Evolutionary conservation across 2,329 filamentous ascomycete species (phyloP).

Genomic region (Aureobasidium melanogenum): DNA sequence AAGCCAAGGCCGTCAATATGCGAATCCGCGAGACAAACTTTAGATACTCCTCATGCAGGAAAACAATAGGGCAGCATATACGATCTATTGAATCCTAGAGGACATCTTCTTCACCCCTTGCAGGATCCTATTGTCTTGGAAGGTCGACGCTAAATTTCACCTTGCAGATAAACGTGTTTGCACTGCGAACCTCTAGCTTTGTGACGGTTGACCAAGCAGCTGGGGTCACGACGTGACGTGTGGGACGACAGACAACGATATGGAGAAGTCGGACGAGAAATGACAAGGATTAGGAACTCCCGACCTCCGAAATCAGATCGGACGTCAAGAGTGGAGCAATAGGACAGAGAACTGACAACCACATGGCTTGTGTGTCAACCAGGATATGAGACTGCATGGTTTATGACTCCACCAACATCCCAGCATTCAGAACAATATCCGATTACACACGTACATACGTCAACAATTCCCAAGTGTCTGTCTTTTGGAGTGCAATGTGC

Average conservation of each 20-base stretch:
- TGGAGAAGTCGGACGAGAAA: not conserved
- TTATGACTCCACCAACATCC: not conserved
- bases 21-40: not conserved
- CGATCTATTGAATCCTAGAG: not conserved
- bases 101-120: not conserved
- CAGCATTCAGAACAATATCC: not conserved
- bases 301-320: not conserved
- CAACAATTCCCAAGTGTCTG: not conserved
- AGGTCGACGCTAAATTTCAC: not conserved
- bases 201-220: not conserved
- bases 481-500: not conserved
- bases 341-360: not conserved
- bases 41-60: not conserved
- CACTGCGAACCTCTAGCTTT: not conserved
- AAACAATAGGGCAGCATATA: constrained; percentile 5
- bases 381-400: not conserved
- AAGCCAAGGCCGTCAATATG: constrained; percentile 1
- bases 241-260: not conserved
- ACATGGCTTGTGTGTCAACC: not conserved
- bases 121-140: constrained; percentile 1
- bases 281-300: not conserved
- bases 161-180: not conserved
- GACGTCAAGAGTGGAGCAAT: not conserved
- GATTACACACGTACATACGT: not conserved
- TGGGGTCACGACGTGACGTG: not conserved